Evolutionary conservation across 2,329 filamentous ascomycete genomes (phyloP).

Genomic region (Aulographum hederae): DNA sequence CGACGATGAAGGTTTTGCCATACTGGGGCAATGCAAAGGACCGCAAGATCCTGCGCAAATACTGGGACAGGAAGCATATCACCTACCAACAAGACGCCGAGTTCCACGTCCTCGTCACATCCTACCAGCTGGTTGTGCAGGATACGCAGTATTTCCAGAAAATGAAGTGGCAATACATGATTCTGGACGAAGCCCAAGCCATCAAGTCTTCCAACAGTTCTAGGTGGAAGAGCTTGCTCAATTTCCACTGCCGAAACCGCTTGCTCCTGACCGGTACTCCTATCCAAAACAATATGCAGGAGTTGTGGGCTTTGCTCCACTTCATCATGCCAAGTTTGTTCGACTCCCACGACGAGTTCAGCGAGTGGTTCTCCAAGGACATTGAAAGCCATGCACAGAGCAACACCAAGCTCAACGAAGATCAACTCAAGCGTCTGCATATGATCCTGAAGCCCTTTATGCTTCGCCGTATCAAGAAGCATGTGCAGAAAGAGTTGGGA

Average conservation of each 20-base stretch:
- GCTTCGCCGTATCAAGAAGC: constrained; percentile 98
- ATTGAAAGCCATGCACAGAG: constrained; percentile 97
- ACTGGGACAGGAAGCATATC: constrained; percentile 96
- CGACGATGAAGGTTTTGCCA: constrained; percentile 81
- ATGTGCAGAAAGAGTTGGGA: constrained; percentile 94
- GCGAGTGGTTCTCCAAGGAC: constrained; percentile 86
- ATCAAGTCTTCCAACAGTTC: constrained; percentile 97
- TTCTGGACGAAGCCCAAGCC: constrained; percentile 92
- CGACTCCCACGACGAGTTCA: constrained; percentile 83
- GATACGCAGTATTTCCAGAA: constrained; percentile 98
- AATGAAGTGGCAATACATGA: constrained; percentile 99
- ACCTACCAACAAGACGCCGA: constrained; percentile 86
- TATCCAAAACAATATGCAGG: constrained; percentile 99
- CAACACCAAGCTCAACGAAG: constrained; percentile 98
- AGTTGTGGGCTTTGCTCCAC: constrained; percentile 90
- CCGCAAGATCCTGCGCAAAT: constrained; percentile 89
- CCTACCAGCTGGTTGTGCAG: constrained; percentile 90
- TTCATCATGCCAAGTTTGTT: constrained; percentile 99
- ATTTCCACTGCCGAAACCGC: constrained; percentile 89
- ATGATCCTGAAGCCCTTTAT: constrained; percentile 99
- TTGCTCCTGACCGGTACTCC: constrained; percentile 88
- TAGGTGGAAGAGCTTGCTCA: constrained; percentile 86
- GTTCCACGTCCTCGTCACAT: constrained; percentile 92
- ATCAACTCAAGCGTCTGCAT: constrained; percentile 88
- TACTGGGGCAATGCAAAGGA: constrained; percentile 96